A percentile compares a stretch with the other conserved stretches of the same genome.
Evolutionary conservation across 306 rosid species (phyloP).

Genomic region (Hippophae tibetana): DNA sequence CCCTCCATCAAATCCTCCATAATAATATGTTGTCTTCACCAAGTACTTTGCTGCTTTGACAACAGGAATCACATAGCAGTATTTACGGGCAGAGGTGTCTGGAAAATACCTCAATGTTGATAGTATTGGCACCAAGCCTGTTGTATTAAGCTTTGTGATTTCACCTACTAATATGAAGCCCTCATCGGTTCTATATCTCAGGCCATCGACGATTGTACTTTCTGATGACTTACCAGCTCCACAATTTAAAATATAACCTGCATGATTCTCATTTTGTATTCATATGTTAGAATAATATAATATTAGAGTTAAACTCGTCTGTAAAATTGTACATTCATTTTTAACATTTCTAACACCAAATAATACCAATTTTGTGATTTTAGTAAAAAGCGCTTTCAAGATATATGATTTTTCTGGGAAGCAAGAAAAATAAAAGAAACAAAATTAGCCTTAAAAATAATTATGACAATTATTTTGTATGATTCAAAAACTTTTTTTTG

Average conservation of each 20-base stretch:
- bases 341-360: background rate
- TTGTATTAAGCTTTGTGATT: conserved; percentile 18
- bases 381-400: too few species aligned
- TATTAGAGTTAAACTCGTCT: background rate
- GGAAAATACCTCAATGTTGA: conserved; percentile 69
- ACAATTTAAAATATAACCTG: conserved; percentile 60
- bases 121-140: conserved; percentile 40
- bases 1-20: conserved; percentile 73
- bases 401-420: too few species aligned
- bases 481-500: too few species aligned
- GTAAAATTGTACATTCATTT: background rate
- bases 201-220: conserved; percentile 23
- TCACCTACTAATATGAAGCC: conserved; percentile 47
- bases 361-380: too few species aligned
- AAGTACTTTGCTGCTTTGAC: conserved; percentile 44
- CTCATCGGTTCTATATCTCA: conserved; percentile 44
- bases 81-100: conserved; percentile 41
- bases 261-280: background rate
- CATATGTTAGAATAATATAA: background rate
- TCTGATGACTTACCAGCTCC: conserved; percentile 29
- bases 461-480: too few species aligned
- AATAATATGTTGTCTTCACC: conserved; percentile 57
- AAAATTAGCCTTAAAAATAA: too few species aligned
- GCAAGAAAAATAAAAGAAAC: too few species aligned
- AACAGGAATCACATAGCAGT: conserved; percentile 57